Evolutionary conservation across 164 flowering plant genomes (phyloP), one percentile per base, ranked within the genome.

Genomic region (Nymphaea colorata): DNA sequence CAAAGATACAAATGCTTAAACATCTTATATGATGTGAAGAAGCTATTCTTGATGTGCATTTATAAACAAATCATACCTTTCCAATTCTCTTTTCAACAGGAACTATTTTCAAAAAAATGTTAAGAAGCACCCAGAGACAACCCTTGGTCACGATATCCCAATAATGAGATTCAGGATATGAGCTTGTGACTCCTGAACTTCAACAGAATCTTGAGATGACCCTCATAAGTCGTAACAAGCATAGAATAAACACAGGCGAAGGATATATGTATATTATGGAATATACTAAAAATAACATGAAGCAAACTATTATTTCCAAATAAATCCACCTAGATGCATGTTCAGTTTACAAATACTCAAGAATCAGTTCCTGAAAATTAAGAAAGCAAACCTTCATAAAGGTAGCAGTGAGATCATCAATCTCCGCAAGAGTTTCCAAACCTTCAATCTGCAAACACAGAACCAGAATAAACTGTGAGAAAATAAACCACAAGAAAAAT

Each of bases 391-490:
- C 90, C 90, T 83, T 86, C 51, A 82, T 76, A 77, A 81, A 86
- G 61, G 88, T 86, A 43, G 77, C 79, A 61, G 86, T 77, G 44
- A 86, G 82, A 73, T 86, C 90, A 78, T 86, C 90, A 42, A 83
- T 72, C 62, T 86, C 88, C 15, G 86, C 78, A 43, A 83, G 75
- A 68, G 83, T 80, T 61, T 83, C 85, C 67, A 82, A 71, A 64
- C 77, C 81, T 62, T 70, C 78, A 69, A 64, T 76, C 86, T 81
- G 80, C 51, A 71, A 45, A 69, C 67, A 51, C 47, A 70, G 43
- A 42, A 59, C 44, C 41, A 61, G 64, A 61, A 61, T 61, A 12
- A 61, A 11, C 36, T 10, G 59, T 55, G 12, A 55, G 16, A 25
- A 1, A 55, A 1, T 10, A 55, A 8, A 10, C 10, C 59, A 10